Evolutionary conservation across 2,329 filamentous ascomycete genomes (phyloP).

Genomic region (Claviceps pazoutovae): DNA sequence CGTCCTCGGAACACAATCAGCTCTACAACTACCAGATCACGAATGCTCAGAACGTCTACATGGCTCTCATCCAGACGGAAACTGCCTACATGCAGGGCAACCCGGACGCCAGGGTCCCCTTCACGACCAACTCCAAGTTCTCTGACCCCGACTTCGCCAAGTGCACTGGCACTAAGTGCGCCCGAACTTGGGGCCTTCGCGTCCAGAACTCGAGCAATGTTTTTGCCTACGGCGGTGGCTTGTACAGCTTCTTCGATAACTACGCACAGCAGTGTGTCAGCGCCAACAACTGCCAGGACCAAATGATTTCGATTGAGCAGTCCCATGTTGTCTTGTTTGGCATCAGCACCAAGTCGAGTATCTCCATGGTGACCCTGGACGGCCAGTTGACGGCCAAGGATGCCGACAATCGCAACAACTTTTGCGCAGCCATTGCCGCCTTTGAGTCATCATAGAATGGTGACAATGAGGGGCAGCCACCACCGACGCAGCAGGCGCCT

Average conservation of each 20-base stretch:
- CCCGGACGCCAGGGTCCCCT: slow-evolving; percentile 56
- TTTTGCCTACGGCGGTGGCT: slow-evolving; percentile 56
- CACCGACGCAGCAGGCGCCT: background rate
- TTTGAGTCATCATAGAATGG: slow-evolving; percentile 23
- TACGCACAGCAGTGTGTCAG: slow-evolving; percentile 58
- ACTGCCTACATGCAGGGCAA: slow-evolving; percentile 82
- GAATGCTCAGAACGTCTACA: slow-evolving; percentile 65
- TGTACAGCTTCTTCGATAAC: slow-evolving; percentile 78
- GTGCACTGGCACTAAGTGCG: slow-evolving; percentile 43
- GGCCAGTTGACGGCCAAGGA: slow-evolving; percentile 40
- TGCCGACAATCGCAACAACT: slow-evolving; percentile 50
- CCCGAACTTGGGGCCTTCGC: slow-evolving; percentile 66
- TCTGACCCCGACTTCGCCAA: slow-evolving; percentile 55
- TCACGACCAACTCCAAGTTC: slow-evolving; percentile 41
- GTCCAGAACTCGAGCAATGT: slow-evolving; percentile 53
- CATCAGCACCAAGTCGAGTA: slow-evolving; percentile 59
- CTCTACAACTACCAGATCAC: slow-evolving; percentile 76
- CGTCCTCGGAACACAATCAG: slow-evolving; percentile 51
- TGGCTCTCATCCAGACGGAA: slow-evolving; percentile 77
- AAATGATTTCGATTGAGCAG: slow-evolving; percentile 62
- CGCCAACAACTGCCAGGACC: slow-evolving; percentile 57
- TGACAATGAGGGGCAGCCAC: slow-evolving; percentile 4
- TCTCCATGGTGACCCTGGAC: slow-evolving; percentile 57
- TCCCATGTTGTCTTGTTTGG: slow-evolving; percentile 53
- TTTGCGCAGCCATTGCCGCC: slow-evolving; percentile 45